Evolutionary conservation across 2,329 filamentous ascomycete genomes (phyloP), one percentile per base, ranked within the genome.

Genomic region (Phialophora macrospora): DNA sequence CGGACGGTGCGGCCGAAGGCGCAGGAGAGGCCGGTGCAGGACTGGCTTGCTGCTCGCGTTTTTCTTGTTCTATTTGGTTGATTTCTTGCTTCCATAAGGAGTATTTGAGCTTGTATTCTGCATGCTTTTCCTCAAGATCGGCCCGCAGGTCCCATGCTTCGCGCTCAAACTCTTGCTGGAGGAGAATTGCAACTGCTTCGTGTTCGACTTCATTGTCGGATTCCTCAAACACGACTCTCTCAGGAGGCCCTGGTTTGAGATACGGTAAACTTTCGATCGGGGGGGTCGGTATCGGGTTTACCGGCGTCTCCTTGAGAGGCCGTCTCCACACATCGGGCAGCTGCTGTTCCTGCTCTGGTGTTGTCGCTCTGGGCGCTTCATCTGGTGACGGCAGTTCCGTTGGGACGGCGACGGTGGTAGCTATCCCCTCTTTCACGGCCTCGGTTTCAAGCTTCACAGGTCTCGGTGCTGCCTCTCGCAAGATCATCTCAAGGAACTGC

Each of bases 181-280:
- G 74, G 2, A 74, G 69, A 12, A 77, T 77, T 55, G 76, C 78
- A n/a, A 82, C 71, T 12, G 70, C 71, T 46, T 79, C 75, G 61
- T 81, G 76, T 8, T 72, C 74, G 17, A 74, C 68, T 59, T 80
- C 80, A 38, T 82, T 79, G 57, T 81, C 78, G 24, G 76, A 78
- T 3, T 78, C 73, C 20, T 82, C 80, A 56, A 82, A 73, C 28
- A 83, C 78, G 5, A 79, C 79, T 22, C 81, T 72, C 1, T 80
- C 79, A 5, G 79, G 80, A 32, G 79, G 78, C 0, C 77, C 79
- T 22, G 74, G 72, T 44, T 76, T 72, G 22, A 83, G 71, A 67
- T 82, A 83, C 4, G 81, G 81, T n/a, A 83, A 73, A 62, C 72
- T 76, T 20, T 81, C 79, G 48, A 82, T 63, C 1, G 77, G 76